Percentiles rank a stretch among this genome's conserved stretches.
Evolutionary conservation across 2,329 filamentous ascomycete species (phyloP).

Genomic region (Aspergillus sp.): DNA sequence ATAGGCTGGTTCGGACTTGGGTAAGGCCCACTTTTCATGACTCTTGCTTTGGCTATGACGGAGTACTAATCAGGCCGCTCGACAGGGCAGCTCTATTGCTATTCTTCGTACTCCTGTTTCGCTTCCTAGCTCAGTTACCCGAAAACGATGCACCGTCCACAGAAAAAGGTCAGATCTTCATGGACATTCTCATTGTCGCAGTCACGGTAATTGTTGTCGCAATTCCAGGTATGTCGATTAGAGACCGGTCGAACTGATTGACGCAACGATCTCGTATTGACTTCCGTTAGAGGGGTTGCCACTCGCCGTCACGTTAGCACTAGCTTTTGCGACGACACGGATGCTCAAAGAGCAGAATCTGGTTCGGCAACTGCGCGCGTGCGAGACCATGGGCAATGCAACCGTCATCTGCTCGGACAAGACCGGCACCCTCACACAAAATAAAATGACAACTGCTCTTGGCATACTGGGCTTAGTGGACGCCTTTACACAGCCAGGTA

Average conservation of each 20-base stretch:
- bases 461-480: slow-evolving; percentile 58
- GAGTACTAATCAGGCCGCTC: no score
- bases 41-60: neutral
- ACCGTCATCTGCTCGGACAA: slow-evolving; percentile 78
- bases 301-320: slow-evolving; percentile 70
- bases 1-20: slow-evolving; percentile 67
- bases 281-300: slow-evolving; percentile 63
- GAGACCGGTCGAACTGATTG: no score
- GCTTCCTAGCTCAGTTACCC: slow-evolving; percentile 70
- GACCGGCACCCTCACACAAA: slow-evolving; percentile 71
- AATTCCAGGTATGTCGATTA: slow-evolving; percentile 51
- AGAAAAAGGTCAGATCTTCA: slow-evolving; percentile 68
- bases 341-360: slow-evolving; percentile 76
- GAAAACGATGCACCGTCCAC: slow-evolving; percentile 59
- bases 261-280: neutral
- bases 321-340: slow-evolving; percentile 72
- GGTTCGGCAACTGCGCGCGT: slow-evolving; percentile 71
- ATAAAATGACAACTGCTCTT: slow-evolving; percentile 74
- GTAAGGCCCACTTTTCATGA: neutral
- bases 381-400: slow-evolving; percentile 77
- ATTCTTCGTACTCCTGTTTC: slow-evolving; percentile 81
- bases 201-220: slow-evolving; percentile 76
- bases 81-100: slow-evolving; percentile 65
- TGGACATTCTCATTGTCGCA: slow-evolving; percentile 72
- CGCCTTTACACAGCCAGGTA: slow-evolving; percentile 8